phyloP scores from a whole-genome alignment of 371 early-diverging fungal species.

The Chytridium lagenaria region DNA sequence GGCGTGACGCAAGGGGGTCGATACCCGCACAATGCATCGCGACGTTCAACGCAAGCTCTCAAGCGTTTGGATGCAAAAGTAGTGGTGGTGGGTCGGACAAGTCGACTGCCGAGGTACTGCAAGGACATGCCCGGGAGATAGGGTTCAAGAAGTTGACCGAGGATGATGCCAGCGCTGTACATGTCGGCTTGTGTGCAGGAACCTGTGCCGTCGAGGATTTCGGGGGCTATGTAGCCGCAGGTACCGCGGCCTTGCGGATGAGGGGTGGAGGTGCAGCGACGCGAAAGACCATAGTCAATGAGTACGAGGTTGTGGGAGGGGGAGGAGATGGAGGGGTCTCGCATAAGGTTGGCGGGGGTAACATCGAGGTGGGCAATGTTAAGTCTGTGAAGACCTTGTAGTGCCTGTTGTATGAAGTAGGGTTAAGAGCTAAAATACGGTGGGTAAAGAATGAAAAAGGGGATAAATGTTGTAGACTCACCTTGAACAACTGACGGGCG shows the following conservation, averaged over 20 bases:
- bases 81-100: constrained; percentile 63
- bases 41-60: background rate
- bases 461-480: background rate
- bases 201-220: constrained; percentile 58
- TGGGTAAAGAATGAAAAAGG: background rate
- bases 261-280: constrained; percentile 38
- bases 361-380: constrained; percentile 66
- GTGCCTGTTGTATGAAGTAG: background rate
- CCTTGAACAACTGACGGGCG: background rate
- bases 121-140: constrained; percentile 59
- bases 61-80: constrained; percentile 24
- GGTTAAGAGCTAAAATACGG: background rate
- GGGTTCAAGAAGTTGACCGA: constrained; percentile 69
- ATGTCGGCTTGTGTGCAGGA: constrained; percentile 62
- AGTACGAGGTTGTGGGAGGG: constrained; percentile 54
- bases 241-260: constrained; percentile 65
- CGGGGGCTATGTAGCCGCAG: constrained; percentile 82
- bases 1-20: background rate
- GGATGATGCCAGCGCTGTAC: constrained; percentile 70
- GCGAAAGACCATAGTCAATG: constrained; percentile 73
- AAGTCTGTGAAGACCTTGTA: background rate
- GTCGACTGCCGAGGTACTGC: constrained; percentile 66
- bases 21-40: background rate
- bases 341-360: constrained; percentile 69
- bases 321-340: constrained; percentile 48